phyloP scores from a whole-genome alignment of 2,329 filamentous ascomycete species.

The Ambrosiella cleistominuta region DNA sequence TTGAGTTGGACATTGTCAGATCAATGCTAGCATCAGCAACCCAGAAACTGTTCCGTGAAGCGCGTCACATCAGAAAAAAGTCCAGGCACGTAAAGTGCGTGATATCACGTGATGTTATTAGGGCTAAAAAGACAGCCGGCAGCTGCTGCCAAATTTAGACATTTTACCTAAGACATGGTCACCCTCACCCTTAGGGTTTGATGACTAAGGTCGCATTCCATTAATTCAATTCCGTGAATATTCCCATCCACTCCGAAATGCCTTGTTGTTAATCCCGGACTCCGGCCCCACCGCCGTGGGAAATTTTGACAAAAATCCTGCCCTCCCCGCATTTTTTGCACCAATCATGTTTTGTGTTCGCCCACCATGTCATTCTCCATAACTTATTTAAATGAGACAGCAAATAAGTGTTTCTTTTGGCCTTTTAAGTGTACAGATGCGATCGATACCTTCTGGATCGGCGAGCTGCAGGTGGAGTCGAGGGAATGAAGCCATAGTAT shows the following conservation, averaged over 20 bases:
- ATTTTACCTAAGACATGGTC: too few species aligned
- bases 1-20: neutral
- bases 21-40: neutral
- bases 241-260: neutral
- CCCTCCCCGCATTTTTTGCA: neutral
- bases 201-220: neutral
- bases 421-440: too few species aligned
- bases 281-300: neutral
- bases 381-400: neutral
- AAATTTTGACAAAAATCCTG: neutral
- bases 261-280: neutral
- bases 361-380: neutral
- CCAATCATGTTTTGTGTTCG: neutral
- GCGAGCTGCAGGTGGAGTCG: too few species aligned
- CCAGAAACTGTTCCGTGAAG: neutral
- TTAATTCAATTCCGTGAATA: neutral
- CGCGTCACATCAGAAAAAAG: neutral
- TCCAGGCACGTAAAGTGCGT: conserved; percentile 15
- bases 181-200: neutral
- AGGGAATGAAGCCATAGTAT: too few species aligned
- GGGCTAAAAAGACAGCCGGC: neutral
- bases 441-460: too few species aligned
- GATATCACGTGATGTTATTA: conserved; percentile 6
- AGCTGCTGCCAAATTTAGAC: neutral
- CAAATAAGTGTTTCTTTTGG: too few species aligned